Conservation (phyloP, 495 filamentous ascomycete genomes). For the Penicillium chermesinum region DNA sequence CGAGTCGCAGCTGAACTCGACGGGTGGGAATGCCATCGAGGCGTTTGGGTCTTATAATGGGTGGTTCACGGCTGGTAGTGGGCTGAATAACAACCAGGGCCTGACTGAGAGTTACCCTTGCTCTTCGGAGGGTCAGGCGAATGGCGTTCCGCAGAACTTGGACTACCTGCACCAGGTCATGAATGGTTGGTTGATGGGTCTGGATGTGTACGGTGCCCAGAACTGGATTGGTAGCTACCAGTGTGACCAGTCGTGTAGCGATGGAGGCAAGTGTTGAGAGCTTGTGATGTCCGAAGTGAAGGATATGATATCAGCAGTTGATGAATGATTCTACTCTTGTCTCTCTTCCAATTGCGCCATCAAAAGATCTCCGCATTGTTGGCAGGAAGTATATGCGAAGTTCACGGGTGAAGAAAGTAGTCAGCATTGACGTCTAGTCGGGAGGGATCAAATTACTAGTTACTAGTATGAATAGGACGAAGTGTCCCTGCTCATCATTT, state of each 20-base stretch:
- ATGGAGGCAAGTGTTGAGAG: constrained; percentile 15
- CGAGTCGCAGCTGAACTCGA: constrained; percentile 12
- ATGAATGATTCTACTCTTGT: too few relatives aligned
- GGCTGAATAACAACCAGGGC: constrained; percentile 19
- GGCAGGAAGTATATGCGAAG: too few relatives aligned
- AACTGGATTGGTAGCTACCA: constrained; percentile 23
- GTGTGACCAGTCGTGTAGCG: constrained; percentile 13
- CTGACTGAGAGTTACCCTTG: constrained; percentile 30
- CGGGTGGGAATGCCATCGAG: constrained; percentile 25
- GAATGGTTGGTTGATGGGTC: constrained; percentile 28
- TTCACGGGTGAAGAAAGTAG: too few relatives aligned
- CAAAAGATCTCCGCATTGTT: too few relatives aligned
- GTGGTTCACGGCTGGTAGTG: constrained; percentile 25
- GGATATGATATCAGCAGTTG: too few relatives aligned
- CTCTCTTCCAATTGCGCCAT: too few relatives aligned
- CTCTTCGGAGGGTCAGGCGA: constrained; percentile 23
- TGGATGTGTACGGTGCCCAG: constrained; percentile 25
- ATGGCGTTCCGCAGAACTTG: constrained; percentile 28
- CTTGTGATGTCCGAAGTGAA: too few relatives aligned
- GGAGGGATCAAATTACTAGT: too few relatives aligned
- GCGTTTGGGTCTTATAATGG: constrained; percentile 32
- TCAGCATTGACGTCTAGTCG: too few relatives aligned
- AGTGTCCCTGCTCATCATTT: too few relatives aligned
- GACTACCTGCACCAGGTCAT: constrained; percentile 30
- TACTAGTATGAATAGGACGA: too few relatives aligned